A percentile compares a stretch with the other conserved stretches of the same genome.
phyloP scores from a whole-genome alignment of 345 rosid species.

The Brassica napus region DNA sequence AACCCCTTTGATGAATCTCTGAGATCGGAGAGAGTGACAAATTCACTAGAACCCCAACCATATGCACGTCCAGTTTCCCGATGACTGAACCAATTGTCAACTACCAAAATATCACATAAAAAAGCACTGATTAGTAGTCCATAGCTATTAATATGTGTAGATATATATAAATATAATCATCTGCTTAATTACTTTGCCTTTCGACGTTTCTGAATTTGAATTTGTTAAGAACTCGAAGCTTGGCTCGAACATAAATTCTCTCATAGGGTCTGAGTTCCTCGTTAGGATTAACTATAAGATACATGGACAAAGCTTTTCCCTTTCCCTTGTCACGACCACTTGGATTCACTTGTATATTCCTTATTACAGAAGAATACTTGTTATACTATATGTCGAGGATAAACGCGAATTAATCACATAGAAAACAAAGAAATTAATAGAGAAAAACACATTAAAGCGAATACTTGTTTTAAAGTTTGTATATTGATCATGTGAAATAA shows the following conservation, averaged over 20 bases:
- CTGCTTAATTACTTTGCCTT: constrained; percentile 1
- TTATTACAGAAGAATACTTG: not conserved
- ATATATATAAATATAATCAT: not conserved
- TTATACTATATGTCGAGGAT: too few relatives aligned
- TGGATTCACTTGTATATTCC: constrained; percentile 13
- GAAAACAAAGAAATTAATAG: too few relatives aligned
- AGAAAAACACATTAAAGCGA: too few relatives aligned
- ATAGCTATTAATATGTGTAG: not conserved
- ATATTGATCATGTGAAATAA: too few relatives aligned
- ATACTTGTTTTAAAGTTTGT: too few relatives aligned
- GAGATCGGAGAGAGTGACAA: constrained; percentile 1
- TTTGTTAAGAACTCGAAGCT: constrained; percentile 23
- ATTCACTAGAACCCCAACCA: constrained; percentile 11
- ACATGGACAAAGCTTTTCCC: constrained; percentile 11
- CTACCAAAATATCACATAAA: constrained; percentile 4
- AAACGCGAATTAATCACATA: too few relatives aligned
- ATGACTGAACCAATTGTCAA: not conserved
- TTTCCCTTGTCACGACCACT: not conserved
- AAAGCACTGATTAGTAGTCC: not conserved
- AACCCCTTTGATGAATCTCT: constrained; percentile 26
- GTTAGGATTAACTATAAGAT: not conserved
- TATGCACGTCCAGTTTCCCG: not conserved
- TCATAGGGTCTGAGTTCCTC: constrained; percentile 18
- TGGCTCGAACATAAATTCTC: constrained; percentile 23
- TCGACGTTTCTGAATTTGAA: not conserved